A percentile compares a stretch with the other conserved stretches of the same genome.
Evolutionary conservation across 78 protist species (phyloP).

Genomic region (Dictyostelium discoideum): DNA sequence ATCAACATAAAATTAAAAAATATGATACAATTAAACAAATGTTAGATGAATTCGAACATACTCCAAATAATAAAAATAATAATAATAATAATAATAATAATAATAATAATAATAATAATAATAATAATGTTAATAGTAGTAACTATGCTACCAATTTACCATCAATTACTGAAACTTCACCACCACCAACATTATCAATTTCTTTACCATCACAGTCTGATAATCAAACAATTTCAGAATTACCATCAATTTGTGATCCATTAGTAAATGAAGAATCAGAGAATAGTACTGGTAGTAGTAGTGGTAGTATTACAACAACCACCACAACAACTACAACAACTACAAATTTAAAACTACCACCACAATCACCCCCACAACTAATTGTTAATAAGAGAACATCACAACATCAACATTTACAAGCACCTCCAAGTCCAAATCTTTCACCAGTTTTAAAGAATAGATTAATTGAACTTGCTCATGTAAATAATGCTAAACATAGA

Average conservation of each 20-base stretch:
- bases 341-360: not conserved
- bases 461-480: conserved; percentile 35
- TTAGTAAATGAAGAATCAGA: not conserved
- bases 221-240: not conserved
- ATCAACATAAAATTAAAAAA: not conserved
- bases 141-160: not conserved
- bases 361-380: not conserved
- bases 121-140: not conserved
- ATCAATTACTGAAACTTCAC: not conserved
- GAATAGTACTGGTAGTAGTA: not conserved
- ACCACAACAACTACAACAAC: not conserved
- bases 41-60: not conserved
- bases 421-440: not conserved
- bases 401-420: not conserved
- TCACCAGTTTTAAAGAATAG: conserved; percentile 28
- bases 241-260: not conserved
- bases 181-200: not conserved
- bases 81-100: not conserved
- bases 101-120: not conserved
- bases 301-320: not conserved
- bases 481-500: conserved; percentile 16
- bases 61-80: not conserved
- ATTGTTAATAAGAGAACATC: not conserved
- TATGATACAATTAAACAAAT: conserved; percentile 11
- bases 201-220: not conserved